Conservation (phyloP, 192 early-diverging fungal species). For the Backusella sp. region DNA sequence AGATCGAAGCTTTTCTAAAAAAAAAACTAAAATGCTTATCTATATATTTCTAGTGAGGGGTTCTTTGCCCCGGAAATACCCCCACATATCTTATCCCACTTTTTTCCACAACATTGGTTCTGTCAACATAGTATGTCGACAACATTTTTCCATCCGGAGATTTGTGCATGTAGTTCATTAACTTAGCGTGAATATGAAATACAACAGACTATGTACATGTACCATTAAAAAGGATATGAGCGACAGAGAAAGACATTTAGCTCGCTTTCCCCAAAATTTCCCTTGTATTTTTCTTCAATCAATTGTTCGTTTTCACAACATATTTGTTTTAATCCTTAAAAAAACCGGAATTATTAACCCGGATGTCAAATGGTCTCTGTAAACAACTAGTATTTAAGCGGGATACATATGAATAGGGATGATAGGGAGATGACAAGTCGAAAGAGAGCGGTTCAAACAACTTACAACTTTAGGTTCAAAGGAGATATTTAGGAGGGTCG, state of each 20-base stretch:
- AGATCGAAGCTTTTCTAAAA: not conserved
- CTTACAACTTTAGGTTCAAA: conserved; percentile 1
- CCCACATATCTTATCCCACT: not conserved
- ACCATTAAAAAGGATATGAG: not conserved
- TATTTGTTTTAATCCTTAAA: not conserved
- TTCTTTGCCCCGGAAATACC: not conserved
- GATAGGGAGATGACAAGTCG: not conserved
- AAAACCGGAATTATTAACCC: not conserved
- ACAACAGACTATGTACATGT: too few species aligned
- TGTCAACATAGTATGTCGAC: not conserved
- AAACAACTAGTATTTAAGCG: not conserved
- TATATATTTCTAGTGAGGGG: not conserved
- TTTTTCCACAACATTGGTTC: not conserved
- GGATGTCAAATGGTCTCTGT: not conserved
- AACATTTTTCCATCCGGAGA: not conserved
- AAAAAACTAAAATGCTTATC: not conserved
- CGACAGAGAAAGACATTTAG: not conserved
- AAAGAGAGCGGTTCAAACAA: not conserved
- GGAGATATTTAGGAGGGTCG: not conserved
- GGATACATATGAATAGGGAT: not conserved
- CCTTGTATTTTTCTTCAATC: not conserved
- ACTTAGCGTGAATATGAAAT: not conserved
- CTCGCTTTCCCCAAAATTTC: not conserved
- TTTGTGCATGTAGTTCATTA: not conserved
- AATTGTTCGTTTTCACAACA: not conserved